These are phyloP conservation scores for Apiotrichum veenhuisii DNA, from an alignment of 1,284 basidiomycete species.

Conservation along the genomic window DNA sequence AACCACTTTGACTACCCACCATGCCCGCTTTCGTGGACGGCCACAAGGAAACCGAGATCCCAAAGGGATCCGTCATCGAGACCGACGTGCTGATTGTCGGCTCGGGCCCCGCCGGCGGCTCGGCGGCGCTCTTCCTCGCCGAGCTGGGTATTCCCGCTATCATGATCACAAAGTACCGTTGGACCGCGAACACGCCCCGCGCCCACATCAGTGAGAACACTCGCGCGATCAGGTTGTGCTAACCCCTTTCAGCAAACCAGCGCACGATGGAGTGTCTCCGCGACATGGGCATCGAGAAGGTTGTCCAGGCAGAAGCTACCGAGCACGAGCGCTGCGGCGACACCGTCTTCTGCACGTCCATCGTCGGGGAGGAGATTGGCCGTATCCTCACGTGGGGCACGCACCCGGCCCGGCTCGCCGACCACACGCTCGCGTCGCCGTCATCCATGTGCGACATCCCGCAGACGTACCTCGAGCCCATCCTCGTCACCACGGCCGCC, in stretches of 20 bases:
- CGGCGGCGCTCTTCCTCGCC: conserved; percentile 16
- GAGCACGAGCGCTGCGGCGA: conserved; percentile 17
- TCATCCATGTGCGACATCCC: conserved; percentile 19
- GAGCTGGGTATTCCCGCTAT: conserved; percentile 12
- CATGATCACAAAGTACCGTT: conserved; percentile 15
- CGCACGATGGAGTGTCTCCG: conserved; percentile 20
- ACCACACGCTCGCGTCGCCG: conserved; percentile 16
- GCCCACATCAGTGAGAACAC: conserved; percentile 16
- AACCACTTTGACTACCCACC: background rate
- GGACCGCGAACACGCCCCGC: conserved; percentile 18
- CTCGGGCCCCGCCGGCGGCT: conserved; percentile 13
- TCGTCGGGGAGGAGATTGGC: conserved; percentile 17
- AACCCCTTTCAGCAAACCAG: conserved; percentile 9
- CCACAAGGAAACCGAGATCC: conserved; percentile 14
- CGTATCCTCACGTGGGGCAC: conserved; percentile 19
- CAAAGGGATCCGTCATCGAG: conserved; percentile 6
- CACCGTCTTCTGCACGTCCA: conserved; percentile 18
- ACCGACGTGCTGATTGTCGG: conserved; percentile 17
- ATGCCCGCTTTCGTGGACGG: conserved; percentile 20
- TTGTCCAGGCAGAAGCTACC: conserved; percentile 15
- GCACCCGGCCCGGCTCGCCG: conserved; percentile 14
- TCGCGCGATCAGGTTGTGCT: background rate
- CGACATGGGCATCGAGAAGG: conserved; percentile 17
- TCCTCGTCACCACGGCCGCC: conserved; percentile 7
- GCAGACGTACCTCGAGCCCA: conserved; percentile 21